Base-by-base conservation (phyloP, 805 yeast genomes). In the Saitoella complicata region DNA sequence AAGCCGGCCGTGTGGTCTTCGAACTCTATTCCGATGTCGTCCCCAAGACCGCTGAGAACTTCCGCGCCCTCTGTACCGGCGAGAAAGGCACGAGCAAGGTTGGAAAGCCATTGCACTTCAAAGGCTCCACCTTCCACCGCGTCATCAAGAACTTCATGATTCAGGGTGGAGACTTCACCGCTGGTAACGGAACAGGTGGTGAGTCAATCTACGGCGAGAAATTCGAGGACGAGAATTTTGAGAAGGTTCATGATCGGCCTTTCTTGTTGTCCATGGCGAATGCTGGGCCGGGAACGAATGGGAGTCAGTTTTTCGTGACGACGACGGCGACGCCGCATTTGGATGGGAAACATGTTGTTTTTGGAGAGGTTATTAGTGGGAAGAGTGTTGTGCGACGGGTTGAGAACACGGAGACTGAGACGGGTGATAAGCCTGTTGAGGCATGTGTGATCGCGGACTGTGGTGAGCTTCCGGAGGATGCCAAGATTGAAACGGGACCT, bases 261-360 rank as follows among this genome's bases (percentile, higher is more conserved):
- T 87, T 80, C 62, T 69, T 91, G 53, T 71, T 88, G 54, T 83
- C 94, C 6, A 91, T 88, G 97, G 97, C 98, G 46, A 88, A 88
- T 58, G 83, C 96, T 4, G 97, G 97, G 11, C 86, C 94, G 47
- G 76, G 79, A 61, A 88, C 97, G 41, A 91, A 91, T 58, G 97
- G 97, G 1, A 85, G 95, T 2, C 97, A 88, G 64, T 91, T 85
- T 56, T 88, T 88, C 62, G 77, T 88, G 55, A 88, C 98, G 31
- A 84, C 95, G 2, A 91, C 76, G 2, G 78, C 85, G 38, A 85
- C 96, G 1, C 95, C 97, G 5, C 97, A 88, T 63, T 72, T 91
- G 52, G 88, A 91, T 59, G 93, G 88, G 30, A 88, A 88, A 62
- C 98, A 91, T 61, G 96, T 87, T 43, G 97, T 91, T 2, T 91